Conservation (phyloP, 306 rosid species). For the Quercus berberidifolia region DNA sequence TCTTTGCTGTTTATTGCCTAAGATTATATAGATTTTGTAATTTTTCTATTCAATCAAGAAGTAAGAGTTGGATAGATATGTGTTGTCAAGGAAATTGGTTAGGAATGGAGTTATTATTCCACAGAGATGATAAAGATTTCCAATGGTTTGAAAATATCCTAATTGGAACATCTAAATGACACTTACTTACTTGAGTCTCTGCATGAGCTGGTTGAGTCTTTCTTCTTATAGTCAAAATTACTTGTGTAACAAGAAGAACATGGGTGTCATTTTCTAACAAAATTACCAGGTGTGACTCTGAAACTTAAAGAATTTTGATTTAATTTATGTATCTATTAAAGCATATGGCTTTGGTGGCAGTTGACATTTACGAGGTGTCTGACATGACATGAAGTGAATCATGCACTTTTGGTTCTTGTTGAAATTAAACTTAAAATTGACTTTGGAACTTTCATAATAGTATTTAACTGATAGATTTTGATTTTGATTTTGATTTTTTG, state of each 20-base stretch:
- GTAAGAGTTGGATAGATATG: neutral
- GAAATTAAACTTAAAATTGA: neutral
- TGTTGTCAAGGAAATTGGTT: neutral
- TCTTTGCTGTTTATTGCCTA: neutral
- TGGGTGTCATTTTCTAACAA: neutral
- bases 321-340: neutral
- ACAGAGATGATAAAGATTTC: neutral
- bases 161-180: neutral
- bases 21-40: slow-evolving; percentile 4
- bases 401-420: neutral
- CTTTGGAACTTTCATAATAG: neutral
- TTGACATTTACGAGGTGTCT: neutral
- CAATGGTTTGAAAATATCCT: neutral
- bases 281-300: neutral
- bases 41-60: slow-evolving; percentile 3
- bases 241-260: neutral
- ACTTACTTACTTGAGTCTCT: neutral
- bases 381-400: neutral
- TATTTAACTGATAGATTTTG: neutral
- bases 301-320: neutral
- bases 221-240: neutral
- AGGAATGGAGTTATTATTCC: neutral
- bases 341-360: neutral
- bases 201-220: slow-evolving; percentile 3
- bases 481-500: neutral